Evolutionary conservation across 108 stramenopile genomes (phyloP).

Genomic region (Nannochloropsis gaditana): DNA sequence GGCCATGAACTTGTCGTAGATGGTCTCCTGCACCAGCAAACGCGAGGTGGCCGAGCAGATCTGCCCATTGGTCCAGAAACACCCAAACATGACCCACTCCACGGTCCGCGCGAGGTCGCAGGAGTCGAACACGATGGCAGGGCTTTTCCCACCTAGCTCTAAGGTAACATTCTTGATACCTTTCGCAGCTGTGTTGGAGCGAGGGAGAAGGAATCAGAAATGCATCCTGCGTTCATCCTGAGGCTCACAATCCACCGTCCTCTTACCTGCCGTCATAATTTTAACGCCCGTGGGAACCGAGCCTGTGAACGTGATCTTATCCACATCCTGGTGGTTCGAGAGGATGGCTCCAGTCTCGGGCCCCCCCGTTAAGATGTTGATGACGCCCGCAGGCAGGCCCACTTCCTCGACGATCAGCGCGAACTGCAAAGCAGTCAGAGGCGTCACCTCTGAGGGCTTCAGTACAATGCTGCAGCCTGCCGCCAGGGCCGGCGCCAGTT

Average conservation of each 20-base stretch:
- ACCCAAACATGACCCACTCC: slow-evolving; percentile 28
- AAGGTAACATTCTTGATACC: slow-evolving; percentile 22
- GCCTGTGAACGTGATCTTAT: slow-evolving; percentile 37
- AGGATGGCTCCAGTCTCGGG: background rate
- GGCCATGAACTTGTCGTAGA: slow-evolving; percentile 47
- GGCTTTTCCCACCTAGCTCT: slow-evolving; percentile 34
- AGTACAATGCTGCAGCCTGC: slow-evolving; percentile 79
- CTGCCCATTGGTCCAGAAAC: slow-evolving; percentile 29
- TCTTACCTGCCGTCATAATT: slow-evolving; percentile 31
- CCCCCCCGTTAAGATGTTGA: slow-evolving; percentile 37
- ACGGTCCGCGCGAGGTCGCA: slow-evolving; percentile 32
- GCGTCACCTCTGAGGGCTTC: slow-evolving; percentile 81
- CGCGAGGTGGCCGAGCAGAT: slow-evolving; percentile 47
- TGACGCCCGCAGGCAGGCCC: slow-evolving; percentile 38
- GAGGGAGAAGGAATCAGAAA: background rate
- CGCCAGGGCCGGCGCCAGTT: slow-evolving; percentile 71
- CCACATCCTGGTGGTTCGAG: background rate
- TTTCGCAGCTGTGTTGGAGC: slow-evolving; percentile 22
- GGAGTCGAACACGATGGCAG: slow-evolving; percentile 25
- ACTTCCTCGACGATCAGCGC: slow-evolving; percentile 54
- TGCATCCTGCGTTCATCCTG: too few species aligned
- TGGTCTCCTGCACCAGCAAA: slow-evolving; percentile 38
- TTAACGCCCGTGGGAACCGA: slow-evolving; percentile 23
- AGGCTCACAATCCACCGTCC: too few species aligned
- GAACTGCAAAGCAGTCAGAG: slow-evolving; percentile 57